Conservation (phyloP, 2,329 filamentous ascomycete genomes). For the Lasiodiplodia sp. region DNA sequence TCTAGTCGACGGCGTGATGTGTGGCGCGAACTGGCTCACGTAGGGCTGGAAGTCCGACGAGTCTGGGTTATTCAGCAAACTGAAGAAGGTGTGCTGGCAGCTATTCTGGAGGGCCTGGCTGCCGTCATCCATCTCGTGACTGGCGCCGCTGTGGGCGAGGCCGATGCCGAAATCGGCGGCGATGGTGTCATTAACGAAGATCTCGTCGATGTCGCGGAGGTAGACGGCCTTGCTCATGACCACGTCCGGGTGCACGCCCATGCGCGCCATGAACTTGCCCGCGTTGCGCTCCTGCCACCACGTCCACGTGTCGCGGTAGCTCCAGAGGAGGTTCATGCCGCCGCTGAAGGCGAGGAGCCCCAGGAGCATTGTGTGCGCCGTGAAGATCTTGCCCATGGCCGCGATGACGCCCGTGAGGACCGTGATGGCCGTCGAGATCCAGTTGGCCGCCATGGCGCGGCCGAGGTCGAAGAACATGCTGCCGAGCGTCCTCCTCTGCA, state of each 20-base stretch:
- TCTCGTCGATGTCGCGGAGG: conserved; percentile 78
- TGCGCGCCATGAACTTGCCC: conserved; percentile 77
- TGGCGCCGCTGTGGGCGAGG: not conserved
- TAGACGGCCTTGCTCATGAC: conserved; percentile 89
- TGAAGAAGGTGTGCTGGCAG: conserved; percentile 48
- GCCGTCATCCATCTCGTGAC: conserved; percentile 36
- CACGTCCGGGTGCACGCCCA: conserved; percentile 80
- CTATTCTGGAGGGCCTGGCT: not conserved
- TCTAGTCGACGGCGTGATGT: conserved; percentile 33
- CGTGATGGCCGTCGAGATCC: conserved; percentile 78
- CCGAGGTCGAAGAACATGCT: conserved; percentile 25
- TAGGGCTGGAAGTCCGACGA: conserved; percentile 14
- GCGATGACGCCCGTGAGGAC: conserved; percentile 73
- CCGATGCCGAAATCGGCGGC: conserved; percentile 25
- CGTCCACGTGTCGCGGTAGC: conserved; percentile 73
- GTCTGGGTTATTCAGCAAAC: conserved; percentile 38
- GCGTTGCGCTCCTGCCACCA: conserved; percentile 91
- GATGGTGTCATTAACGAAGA: conserved; percentile 52
- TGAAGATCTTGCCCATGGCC: conserved; percentile 71
- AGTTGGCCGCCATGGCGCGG: conserved; percentile 38
- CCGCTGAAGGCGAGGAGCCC: conserved; percentile 72
- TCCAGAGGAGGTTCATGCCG: conserved; percentile 76
- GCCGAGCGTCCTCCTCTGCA: conserved; percentile 65
- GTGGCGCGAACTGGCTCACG: conserved; percentile 28
- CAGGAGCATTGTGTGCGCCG: conserved; percentile 78